These are phyloP conservation scores for Eucalyptus cladocalyx DNA, from an alignment of 345 rosid genomes.

Conservation along the genomic window DNA sequence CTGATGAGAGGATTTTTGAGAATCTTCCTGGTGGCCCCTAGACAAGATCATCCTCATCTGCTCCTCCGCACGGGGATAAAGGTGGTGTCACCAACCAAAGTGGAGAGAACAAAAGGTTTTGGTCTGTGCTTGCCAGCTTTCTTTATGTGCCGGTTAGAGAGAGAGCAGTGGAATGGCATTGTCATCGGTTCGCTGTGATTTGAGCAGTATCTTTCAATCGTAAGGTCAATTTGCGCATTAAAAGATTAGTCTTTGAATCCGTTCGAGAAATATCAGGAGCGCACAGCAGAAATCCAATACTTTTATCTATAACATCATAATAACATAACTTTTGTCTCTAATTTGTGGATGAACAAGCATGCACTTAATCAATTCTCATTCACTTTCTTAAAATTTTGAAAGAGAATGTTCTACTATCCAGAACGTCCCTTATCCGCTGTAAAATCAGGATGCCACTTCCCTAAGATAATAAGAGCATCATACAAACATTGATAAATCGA, in stretches of 20 bases:
- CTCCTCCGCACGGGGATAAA: not conserved
- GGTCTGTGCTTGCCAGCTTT: not conserved
- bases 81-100: not conserved
- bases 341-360: fast-evolving
- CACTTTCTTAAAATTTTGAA: not conserved
- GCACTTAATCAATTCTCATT: not conserved
- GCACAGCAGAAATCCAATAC: fast-evolving
- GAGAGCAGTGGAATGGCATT: not conserved
- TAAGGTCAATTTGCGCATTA: not conserved
- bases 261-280: fast-evolving
- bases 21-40: not conserved
- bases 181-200: not conserved
- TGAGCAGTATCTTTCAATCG: not conserved
- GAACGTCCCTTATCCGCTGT: fast-evolving
- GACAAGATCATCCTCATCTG: not conserved
- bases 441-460: not conserved
- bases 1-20: not conserved
- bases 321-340: not conserved
- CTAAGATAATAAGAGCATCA: not conserved
- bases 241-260: not conserved
- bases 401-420: not conserved
- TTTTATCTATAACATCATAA: not conserved
- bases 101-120: not conserved
- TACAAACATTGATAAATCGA: not conserved
- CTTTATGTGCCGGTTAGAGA: not conserved